Evolutionary conservation across 768 basidiomycete species (phyloP).

Genomic region (Guyanaporus albipodus): DNA sequence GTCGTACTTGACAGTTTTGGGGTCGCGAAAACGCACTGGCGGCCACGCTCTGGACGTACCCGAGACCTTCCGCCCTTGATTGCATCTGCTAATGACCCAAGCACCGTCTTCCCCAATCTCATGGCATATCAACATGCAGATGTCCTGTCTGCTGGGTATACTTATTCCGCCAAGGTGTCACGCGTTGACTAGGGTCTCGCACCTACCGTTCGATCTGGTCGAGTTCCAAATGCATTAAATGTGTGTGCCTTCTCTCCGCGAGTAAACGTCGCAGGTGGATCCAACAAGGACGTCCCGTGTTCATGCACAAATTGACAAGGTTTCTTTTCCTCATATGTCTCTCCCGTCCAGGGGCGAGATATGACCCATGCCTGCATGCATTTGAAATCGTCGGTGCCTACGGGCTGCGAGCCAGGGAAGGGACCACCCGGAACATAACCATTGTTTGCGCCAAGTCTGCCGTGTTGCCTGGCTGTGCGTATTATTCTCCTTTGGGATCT

Average conservation of each 20-base stretch:
- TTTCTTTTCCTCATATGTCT: not conserved
- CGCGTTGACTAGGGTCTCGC: slow-evolving; percentile 18
- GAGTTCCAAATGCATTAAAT: slow-evolving; percentile 3
- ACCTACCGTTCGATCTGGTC: slow-evolving; percentile 9
- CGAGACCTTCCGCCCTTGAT: not conserved
- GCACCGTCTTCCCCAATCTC: not conserved
- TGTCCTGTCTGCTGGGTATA: not conserved
- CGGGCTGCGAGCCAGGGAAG: slow-evolving; percentile 1
- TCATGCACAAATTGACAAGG: slow-evolving; percentile 2
- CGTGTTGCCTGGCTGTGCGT: slow-evolving; percentile 23
- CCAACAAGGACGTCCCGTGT: slow-evolving; percentile 2
- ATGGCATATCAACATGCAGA: slow-evolving; percentile 10
- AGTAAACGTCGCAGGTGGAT: slow-evolving; percentile 12
- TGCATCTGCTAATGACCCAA: not conserved
- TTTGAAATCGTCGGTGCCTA: slow-evolving; percentile 22
- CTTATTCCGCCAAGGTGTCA: slow-evolving; percentile 1
- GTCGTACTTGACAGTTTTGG: slow-evolving; percentile 32
- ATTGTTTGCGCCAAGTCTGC: not conserved
- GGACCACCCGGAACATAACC: slow-evolving; percentile 6
- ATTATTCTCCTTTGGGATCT: slow-evolving; percentile 22
- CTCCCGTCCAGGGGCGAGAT: slow-evolving; percentile 6
- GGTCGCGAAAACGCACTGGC: slow-evolving; percentile 14
- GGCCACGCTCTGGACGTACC: slow-evolving; percentile 8
- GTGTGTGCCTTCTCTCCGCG: slow-evolving; percentile 16
- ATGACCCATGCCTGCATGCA: slow-evolving; percentile 4